Evolutionary conservation across 108 stramenopile genomes (phyloP), one percentile per base, ranked within the genome.

Genomic region (Schizochytrium sp.): DNA sequence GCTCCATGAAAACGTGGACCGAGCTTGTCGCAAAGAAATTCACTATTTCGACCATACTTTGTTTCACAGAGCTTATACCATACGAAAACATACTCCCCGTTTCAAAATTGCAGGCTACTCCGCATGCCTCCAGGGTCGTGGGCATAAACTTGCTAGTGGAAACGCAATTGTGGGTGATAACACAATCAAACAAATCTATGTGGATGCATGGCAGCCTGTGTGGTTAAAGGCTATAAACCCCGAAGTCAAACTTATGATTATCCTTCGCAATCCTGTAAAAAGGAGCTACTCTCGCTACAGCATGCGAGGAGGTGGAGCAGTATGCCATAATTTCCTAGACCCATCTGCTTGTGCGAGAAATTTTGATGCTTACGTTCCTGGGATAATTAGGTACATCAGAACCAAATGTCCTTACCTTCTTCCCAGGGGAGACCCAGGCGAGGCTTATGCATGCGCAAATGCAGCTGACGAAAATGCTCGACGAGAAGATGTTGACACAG

Each of bases 211-310:
- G n/a, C 40, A 41, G 40, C 72, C 72, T 5, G 40, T 72, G 38
- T 72, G 72, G 72, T 42, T 72, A n/a, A 28, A 42, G 15, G 72
- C 72, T 8, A 72, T 72, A n/a, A 72, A 72, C 41, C 72, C 72
- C 8, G 72, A 5, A 12, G 42, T 72, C 40, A 72, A 72, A 41
- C 41, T 72, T 12, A 72, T 72, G 41, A 41, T 72, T 5, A n/a
- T 72, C 15, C 42, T 72, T n/a, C 72, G 72, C 72, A 28, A 28
- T 15, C 72, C 72, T 12, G 40, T 72, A 7, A 42, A 72, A 41
- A n/a, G 72, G 38, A 8, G 38, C 8, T 12, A 41, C 41, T 72
- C 72, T 28, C n/a, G 72, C 38, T 72, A 41, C 41, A 42, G 40
- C 40, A 28, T 41, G 72, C 28, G 41, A 72, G 72, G 72, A 8